These are phyloP conservation scores for Arctostaphylos glauca DNA, from an alignment of 148 eudicot genomes.

Conservation along the genomic window DNA sequence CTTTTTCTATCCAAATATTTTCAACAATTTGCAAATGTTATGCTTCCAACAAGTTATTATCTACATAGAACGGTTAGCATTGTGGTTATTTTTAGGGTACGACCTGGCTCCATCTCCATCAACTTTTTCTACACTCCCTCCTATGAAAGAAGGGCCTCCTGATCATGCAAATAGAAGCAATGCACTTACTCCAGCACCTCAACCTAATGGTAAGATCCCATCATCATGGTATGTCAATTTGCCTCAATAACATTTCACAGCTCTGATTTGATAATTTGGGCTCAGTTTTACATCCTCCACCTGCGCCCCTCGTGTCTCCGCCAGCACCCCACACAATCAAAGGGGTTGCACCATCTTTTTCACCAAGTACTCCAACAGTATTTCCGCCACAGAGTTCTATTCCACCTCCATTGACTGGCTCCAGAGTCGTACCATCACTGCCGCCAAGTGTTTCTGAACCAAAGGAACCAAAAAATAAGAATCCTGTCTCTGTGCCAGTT, in stretches of 20 bases:
- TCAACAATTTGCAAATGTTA: background rate
- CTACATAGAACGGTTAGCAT: background rate
- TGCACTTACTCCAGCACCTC: conserved; percentile 27
- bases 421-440: conserved; percentile 17
- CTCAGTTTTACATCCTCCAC: conserved; percentile 29
- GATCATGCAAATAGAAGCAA: conserved; percentile 11
- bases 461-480: conserved; percentile 23
- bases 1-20: background rate
- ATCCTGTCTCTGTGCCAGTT: conserved; percentile 32
- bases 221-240: background rate
- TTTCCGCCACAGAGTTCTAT: conserved; percentile 27
- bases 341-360: conserved; percentile 26
- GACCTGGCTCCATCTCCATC: conserved; percentile 21
- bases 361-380: conserved; percentile 29
- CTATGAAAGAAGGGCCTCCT: conserved; percentile 20
- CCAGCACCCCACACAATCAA: conserved; percentile 28
- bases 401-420: conserved; percentile 36
- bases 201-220: conserved; percentile 24
- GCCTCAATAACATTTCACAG: background rate
- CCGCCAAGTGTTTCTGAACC: conserved; percentile 36
- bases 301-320: conserved; percentile 28
- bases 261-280: conserved; percentile 13
- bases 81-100: conserved; percentile 20
- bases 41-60: background rate
- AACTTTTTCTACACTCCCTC: conserved; percentile 13